Percentiles rank a stretch among this genome's conserved stretches.
These are phyloP conservation scores for Fraxinus floribunda DNA, from an alignment of 305 asterid species.

Conservation along the genomic window DNA sequence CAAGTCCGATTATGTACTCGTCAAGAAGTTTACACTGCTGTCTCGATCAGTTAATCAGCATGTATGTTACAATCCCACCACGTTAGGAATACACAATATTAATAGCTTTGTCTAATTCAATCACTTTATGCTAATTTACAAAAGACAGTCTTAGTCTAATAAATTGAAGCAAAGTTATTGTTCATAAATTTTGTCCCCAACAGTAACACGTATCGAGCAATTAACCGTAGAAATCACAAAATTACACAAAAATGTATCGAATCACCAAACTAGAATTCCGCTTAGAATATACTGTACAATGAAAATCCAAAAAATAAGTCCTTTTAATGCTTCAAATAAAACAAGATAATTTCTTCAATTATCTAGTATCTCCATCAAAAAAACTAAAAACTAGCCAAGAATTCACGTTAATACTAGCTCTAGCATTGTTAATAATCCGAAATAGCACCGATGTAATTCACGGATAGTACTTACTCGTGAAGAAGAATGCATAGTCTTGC, in stretches of 20 bases:
- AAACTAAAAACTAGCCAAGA: not conserved
- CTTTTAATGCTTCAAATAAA: not conserved
- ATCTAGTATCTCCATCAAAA: not conserved
- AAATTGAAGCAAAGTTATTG: not conserved
- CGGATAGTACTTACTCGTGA: slow-evolving; percentile 43
- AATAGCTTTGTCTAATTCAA: not conserved
- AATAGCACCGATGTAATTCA: not conserved
- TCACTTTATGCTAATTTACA: not conserved
- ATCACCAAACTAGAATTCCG: not conserved
- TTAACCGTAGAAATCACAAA: not conserved
- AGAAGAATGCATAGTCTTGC: slow-evolving; percentile 65
- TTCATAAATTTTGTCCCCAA: not conserved
- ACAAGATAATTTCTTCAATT: not conserved
- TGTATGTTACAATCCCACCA: not conserved
- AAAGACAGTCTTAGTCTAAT: not conserved
- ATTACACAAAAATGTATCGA: not conserved
- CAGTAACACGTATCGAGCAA: not conserved
- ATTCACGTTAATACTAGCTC: not conserved
- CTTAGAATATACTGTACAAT: not conserved
- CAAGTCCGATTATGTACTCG: not conserved
- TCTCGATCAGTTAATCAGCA: not conserved
- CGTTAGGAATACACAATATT: not conserved
- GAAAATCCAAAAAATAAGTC: not conserved
- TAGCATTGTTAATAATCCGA: not conserved
- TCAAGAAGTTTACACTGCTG: not conserved